Conservation (phyloP, 1,284 basidiomycete species). For the Malassezia cuniculi region DNA sequence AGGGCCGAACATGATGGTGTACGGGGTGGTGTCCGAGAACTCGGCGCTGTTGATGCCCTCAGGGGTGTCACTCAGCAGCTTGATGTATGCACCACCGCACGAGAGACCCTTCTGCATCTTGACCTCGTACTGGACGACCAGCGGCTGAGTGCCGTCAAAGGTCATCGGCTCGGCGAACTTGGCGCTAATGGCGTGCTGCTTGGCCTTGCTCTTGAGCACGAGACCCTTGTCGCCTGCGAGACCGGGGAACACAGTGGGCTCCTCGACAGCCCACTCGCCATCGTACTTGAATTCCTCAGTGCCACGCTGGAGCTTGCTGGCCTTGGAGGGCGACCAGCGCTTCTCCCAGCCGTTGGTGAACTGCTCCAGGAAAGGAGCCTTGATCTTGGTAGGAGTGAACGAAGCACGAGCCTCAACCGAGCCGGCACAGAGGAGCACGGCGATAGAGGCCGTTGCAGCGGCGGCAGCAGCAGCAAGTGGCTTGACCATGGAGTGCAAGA, state of each 20-base stretch:
- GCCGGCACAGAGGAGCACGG: constrained; percentile 15
- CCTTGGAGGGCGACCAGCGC: constrained; percentile 90
- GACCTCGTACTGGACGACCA: constrained; percentile 88
- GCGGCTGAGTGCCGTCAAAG: constrained; percentile 64
- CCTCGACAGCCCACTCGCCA: constrained; percentile 92
- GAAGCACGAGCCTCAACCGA: constrained; percentile 17
- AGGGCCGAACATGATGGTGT: constrained; percentile 45
- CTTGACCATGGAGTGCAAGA: too few relatives aligned
- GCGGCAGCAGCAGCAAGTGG: constrained; percentile 18
- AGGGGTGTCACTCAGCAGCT: constrained; percentile 58
- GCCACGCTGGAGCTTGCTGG: constrained; percentile 61
- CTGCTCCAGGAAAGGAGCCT: constrained; percentile 93
- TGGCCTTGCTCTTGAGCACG: constrained; percentile 61
- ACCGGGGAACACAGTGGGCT: constrained; percentile 58
- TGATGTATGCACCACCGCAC: constrained; percentile 97
- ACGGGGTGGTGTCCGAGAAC: constrained; percentile 44
- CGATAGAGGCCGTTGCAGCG: constrained; percentile 18
- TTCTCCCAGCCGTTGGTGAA: constrained; percentile 80
- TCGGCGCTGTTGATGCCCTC: constrained; percentile 38
- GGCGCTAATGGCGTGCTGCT: constrained; percentile 93
- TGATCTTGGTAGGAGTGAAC: constrained; percentile 61
- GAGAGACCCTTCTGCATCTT: constrained; percentile 99
- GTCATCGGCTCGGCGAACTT: constrained; percentile 67
- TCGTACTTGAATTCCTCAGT: constrained; percentile 67
- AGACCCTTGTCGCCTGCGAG: constrained; percentile 45